Percentiles rank a stretch among this genome's conserved stretches.
phyloP scores from a whole-genome alignment of 164 flowering plant species.

The Cinnamomum chago region DNA sequence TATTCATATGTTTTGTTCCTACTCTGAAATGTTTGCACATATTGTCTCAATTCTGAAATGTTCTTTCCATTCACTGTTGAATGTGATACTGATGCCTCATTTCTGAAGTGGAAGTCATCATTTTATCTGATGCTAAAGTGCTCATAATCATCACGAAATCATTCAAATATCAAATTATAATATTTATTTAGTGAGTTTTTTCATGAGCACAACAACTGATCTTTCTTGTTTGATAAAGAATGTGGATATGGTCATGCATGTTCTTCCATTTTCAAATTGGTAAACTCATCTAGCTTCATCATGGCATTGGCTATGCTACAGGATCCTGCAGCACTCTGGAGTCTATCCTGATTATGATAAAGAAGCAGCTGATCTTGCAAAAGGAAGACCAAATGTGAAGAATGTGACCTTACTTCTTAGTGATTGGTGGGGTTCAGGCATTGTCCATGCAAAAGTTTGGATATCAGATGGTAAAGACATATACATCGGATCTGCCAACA shows the following conservation, averaged over 20 bases:
- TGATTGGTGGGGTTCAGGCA: conserved; percentile 93
- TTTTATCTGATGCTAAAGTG: neutral
- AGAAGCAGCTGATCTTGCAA: conserved; percentile 71
- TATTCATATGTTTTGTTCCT: too few relatives aligned
- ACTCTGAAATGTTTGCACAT: too few relatives aligned
- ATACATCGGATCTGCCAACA: conserved; percentile 95
- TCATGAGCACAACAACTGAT: neutral
- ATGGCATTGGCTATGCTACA: conserved; percentile 14
- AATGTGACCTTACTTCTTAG: conserved; percentile 59
- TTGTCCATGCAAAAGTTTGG: conserved; percentile 95
- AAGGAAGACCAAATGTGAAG: conserved; percentile 80
- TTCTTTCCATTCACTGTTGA: neutral
- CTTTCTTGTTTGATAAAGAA: neutral
- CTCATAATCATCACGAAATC: neutral
- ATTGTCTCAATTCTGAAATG: neutral
- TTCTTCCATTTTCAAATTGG: neutral
- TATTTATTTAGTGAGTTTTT: too few relatives aligned
- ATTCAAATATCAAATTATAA: neutral
- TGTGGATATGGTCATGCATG: neutral
- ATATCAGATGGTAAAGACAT: conserved; percentile 69
- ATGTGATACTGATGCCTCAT: neutral
- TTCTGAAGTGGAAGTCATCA: neutral
- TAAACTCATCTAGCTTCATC: neutral
- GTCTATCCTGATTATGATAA: conserved; percentile 76
- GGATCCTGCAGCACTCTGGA: conserved; percentile 84